Evolutionary conservation across 2,329 filamentous ascomycete genomes (phyloP).

Genomic region (Colletotrichum navitas): DNA sequence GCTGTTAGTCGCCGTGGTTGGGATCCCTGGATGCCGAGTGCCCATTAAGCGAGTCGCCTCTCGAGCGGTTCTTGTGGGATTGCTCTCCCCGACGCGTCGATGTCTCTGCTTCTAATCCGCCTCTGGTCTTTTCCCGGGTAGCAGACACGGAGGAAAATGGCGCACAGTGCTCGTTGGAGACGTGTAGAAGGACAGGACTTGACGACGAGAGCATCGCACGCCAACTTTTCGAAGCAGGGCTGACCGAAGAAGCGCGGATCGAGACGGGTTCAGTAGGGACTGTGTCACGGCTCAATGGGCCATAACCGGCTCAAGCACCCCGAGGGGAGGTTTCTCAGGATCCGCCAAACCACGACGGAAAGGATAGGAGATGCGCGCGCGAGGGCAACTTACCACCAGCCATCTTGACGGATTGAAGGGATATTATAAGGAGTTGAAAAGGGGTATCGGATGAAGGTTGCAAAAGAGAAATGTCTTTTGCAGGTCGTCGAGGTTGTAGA

Average conservation of each 20-base stretch:
- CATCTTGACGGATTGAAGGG: conserved; percentile 52
- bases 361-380: conserved; percentile 5
- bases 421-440: conserved; percentile 41
- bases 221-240: not conserved
- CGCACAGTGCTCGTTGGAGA: conserved; percentile 45
- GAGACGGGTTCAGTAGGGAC: not conserved
- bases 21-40: not conserved
- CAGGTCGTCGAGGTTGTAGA: conserved; percentile 38
- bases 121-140: not conserved
- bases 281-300: conserved; percentile 35
- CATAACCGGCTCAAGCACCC: not conserved
- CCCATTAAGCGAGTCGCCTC: not conserved
- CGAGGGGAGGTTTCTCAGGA: not conserved
- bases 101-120: conserved; percentile 24
- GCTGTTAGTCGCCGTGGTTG: conserved; percentile 1
- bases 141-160: conserved; percentile 49
- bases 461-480: conserved; percentile 43
- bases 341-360: conserved; percentile 34
- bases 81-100: conserved; percentile 2
- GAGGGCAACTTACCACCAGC: conserved; percentile 58
- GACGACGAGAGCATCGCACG: conserved; percentile 3
- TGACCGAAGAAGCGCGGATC: conserved; percentile 1
- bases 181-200: not conserved
- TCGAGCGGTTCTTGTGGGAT: not conserved
- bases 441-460: conserved; percentile 46